phyloP scores from a whole-genome alignment of 768 basidiomycete genomes.

The Botryobasidium botryosum region DNA sequence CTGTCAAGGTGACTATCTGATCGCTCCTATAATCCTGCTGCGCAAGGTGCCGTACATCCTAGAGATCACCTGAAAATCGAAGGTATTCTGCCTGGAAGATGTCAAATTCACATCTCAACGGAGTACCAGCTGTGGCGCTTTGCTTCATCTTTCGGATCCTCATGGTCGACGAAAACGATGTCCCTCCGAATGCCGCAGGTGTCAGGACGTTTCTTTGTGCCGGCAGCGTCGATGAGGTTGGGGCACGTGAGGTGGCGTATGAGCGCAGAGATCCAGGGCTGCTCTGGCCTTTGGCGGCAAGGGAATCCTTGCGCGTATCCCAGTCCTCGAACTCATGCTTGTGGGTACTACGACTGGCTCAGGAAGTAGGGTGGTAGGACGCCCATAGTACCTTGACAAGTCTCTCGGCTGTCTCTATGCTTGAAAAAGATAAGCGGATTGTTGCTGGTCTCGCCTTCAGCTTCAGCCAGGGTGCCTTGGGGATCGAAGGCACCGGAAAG shows the following conservation, averaged over 20 bases:
- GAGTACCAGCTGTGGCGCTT: constrained; percentile 25
- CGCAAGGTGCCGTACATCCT: constrained; percentile 47
- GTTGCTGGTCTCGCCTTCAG: no score
- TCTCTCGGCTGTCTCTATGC: no score
- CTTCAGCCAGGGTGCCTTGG: no score
- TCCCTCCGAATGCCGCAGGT: constrained; percentile 40
- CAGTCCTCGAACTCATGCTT: no score
- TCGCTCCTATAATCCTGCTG: constrained; percentile 53
- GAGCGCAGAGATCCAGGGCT: constrained; percentile 50
- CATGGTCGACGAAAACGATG: constrained; percentile 46
- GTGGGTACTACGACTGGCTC: no score
- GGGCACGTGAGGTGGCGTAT: constrained; percentile 49
- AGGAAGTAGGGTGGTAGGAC: no score
- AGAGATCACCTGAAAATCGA: constrained; percentile 43
- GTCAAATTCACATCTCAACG: constrained; percentile 28
- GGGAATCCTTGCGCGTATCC: constrained; percentile 46
- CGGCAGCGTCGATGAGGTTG: constrained; percentile 37
- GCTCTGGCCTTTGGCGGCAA: constrained; percentile 48
- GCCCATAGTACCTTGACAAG: no score
- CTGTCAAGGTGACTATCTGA: constrained; percentile 41
- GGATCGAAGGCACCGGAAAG: no score
- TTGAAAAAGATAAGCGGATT: no score
- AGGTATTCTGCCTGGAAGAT: constrained; percentile 41
- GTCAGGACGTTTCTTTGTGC: constrained; percentile 32
- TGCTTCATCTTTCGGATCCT: constrained; percentile 39